These are phyloP conservation scores for Craterostigma plantagineum DNA, from an alignment of 257 asterid species.

Conservation along the genomic window DNA sequence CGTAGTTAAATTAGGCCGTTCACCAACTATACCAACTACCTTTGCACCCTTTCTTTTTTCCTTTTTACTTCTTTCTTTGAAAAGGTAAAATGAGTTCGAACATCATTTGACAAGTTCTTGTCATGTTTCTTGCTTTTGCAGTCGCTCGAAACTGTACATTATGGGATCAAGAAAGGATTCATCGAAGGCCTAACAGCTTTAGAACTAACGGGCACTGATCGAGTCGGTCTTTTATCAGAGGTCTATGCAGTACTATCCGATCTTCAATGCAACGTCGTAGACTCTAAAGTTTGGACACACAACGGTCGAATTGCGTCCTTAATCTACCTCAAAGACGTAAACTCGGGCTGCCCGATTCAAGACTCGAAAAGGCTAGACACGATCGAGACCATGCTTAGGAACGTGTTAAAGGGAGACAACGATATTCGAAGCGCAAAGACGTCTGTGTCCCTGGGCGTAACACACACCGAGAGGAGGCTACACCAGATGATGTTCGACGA, in stretches of 20 bases:
- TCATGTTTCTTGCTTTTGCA: conserved; percentile 22
- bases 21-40: too few relatives aligned
- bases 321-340: conserved; percentile 47
- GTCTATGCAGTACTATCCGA: conserved; percentile 74
- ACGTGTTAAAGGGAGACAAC: conserved; percentile 75
- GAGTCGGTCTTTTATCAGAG: conserved; percentile 80
- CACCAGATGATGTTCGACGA: conserved; percentile 98
- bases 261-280: conserved; percentile 53
- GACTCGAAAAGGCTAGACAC: conserved; percentile 35
- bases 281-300: conserved; percentile 88
- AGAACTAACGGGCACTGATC: conserved; percentile 77
- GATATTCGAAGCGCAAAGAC: conserved; percentile 71
- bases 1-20: too few relatives aligned
- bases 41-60: too few relatives aligned
- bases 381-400: conserved; percentile 55
- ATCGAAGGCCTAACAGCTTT: conserved; percentile 73
- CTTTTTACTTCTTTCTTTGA: not conserved
- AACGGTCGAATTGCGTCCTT: conserved; percentile 78
- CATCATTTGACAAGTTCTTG: too few relatives aligned
- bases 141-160: conserved; percentile 77
- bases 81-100: too few relatives aligned
- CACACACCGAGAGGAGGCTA: conserved; percentile 88
- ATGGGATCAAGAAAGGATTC: conserved; percentile 29
- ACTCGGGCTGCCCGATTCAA: conserved; percentile 57
- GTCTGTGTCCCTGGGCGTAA: conserved; percentile 42